A percentile compares a stretch with the other conserved stretches of the same genome.
phyloP scores from a whole-genome alignment of 2,329 filamentous ascomycete genomes.

The Fusarium algeriense region DNA sequence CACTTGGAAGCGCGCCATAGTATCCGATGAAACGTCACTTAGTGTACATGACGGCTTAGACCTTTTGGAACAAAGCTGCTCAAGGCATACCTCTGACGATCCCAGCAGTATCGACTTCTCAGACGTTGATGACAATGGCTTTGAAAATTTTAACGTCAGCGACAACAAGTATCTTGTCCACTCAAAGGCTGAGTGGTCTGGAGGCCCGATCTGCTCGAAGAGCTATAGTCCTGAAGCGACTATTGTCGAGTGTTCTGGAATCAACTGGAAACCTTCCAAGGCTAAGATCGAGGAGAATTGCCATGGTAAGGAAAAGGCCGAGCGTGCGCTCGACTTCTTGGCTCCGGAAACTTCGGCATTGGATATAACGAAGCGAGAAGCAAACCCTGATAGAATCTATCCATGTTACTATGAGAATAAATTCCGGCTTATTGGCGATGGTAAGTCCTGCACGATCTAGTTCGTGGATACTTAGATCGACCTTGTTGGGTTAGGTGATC shows the following conservation, averaged over 20 bases:
- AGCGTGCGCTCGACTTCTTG: background rate
- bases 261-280: background rate
- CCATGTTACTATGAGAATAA: background rate
- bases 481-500: background rate
- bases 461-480: background rate
- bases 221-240: background rate
- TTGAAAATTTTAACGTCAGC: constrained; percentile 6
- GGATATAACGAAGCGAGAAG: background rate
- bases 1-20: background rate
- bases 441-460: background rate
- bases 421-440: background rate
- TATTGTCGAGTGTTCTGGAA: background rate
- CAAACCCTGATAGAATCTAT: background rate
- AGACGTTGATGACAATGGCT: constrained; percentile 1
- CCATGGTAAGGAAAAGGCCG: background rate
- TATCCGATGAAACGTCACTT: background rate
- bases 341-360: background rate
- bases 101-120: background rate
- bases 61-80: constrained; percentile 2
- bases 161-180: background rate
- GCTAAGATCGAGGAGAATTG: background rate
- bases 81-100: background rate
- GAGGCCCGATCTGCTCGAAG: constrained; percentile 1
- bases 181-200: background rate
- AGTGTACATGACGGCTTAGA: background rate